These are phyloP conservation scores for Hypholoma fasciculare DNA, from an alignment of 768 basidiomycete genomes.

Conservation along the genomic window DNA sequence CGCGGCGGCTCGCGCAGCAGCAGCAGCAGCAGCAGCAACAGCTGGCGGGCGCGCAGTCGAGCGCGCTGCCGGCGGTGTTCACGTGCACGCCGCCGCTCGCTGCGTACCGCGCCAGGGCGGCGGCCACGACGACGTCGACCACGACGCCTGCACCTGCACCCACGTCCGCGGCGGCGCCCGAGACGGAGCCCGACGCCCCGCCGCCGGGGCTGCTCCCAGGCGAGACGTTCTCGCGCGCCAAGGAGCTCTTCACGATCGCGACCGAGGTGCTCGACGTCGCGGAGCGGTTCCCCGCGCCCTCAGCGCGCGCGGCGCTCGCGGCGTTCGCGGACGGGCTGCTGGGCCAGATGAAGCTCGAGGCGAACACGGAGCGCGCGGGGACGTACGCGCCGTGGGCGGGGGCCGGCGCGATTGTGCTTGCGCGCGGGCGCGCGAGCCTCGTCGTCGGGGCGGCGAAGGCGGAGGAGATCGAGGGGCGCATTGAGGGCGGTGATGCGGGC, in stretches of 20 bases:
- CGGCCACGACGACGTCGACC: not conserved
- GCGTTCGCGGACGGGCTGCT: conserved; percentile 62
- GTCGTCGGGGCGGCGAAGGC: conserved; percentile 53
- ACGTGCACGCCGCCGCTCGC: conserved; percentile 2
- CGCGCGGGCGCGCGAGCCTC: conserved; percentile 56
- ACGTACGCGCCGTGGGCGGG: conserved; percentile 47
- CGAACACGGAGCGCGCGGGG: conserved; percentile 47
- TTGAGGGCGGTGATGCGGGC: conserved; percentile 38
- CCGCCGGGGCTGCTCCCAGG: conserved; percentile 11
- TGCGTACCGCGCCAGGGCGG: not conserved
- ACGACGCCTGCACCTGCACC: not conserved
- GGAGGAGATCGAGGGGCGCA: conserved; percentile 54
- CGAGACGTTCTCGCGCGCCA: conserved; percentile 50
- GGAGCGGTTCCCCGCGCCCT: conserved; percentile 47
- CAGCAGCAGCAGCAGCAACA: no score
- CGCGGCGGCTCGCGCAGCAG: not conserved
- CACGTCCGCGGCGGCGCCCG: conserved; percentile 4
- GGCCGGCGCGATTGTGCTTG: conserved; percentile 31
- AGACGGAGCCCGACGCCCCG: conserved; percentile 9
- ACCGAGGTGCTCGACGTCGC: conserved; percentile 60
- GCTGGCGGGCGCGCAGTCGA: not conserved
- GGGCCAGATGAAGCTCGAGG: conserved; percentile 64
- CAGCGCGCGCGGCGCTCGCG: conserved; percentile 57
- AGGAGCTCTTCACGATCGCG: conserved; percentile 63
- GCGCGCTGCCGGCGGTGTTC: not conserved